These are phyloP conservation scores for Zopfia rhizophila DNA, from an alignment of 2,329 filamentous ascomycete genomes.

Conservation along the genomic window DNA sequence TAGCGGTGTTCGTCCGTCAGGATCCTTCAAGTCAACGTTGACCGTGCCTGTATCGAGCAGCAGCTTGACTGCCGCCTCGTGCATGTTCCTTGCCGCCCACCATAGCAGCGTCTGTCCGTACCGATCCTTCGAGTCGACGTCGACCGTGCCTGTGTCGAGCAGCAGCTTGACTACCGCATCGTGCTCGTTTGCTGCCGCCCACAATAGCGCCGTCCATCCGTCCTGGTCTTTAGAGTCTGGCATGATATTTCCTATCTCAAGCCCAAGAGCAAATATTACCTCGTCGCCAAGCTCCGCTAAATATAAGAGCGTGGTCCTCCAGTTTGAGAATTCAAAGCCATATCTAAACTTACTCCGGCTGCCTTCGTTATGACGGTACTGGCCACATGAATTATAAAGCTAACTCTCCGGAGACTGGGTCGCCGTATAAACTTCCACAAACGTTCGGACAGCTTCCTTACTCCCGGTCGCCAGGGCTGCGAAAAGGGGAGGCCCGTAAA, in stretches of 20 bases:
- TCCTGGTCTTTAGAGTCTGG: conserved; percentile 11
- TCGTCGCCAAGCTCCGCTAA: too few relatives aligned
- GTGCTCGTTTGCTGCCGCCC: conserved; percentile 24
- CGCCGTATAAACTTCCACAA: too few relatives aligned
- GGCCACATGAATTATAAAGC: too few relatives aligned
- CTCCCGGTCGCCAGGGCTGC: conserved; percentile 44
- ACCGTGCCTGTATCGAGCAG: conserved; percentile 4
- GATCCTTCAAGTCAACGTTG: conserved; percentile 3
- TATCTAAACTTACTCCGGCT: not conserved
- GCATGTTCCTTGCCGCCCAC: conserved; percentile 1
- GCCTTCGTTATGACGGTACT: too few relatives aligned
- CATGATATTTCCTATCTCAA: not conserved
- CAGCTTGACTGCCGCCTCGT: conserved; percentile 2
- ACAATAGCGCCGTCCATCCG: conserved; percentile 23
- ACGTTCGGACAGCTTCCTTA: conserved; percentile 28
- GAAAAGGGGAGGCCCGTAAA: conserved; percentile 45
- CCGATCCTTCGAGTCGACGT: too few relatives aligned
- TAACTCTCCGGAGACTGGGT: too few relatives aligned
- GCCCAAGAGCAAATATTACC: too few relatives aligned
- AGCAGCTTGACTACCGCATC: conserved; percentile 22
- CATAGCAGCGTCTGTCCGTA: conserved; percentile 6
- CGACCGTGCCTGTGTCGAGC: too few relatives aligned
- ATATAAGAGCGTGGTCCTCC: not conserved
- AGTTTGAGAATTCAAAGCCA: not conserved
- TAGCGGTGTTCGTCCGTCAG: conserved; percentile 1